These are phyloP conservation scores for Volvariella surrecta DNA, from an alignment of 1,284 basidiomycete species.

Conservation along the genomic window DNA sequence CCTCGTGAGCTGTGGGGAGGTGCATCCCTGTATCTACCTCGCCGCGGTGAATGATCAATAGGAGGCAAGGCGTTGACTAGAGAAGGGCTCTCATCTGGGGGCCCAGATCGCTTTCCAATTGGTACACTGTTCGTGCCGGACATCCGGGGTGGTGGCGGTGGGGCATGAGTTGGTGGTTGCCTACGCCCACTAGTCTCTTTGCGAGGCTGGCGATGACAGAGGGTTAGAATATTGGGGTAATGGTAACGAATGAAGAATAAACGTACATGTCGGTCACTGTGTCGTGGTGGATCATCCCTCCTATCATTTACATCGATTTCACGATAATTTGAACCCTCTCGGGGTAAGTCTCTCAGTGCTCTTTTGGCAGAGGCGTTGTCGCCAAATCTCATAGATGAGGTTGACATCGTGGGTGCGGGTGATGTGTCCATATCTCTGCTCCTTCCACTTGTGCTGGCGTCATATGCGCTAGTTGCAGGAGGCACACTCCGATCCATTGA, in stretches of 20 bases:
- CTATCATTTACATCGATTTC: too few species aligned
- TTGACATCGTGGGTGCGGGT: too few species aligned
- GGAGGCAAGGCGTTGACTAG: background rate
- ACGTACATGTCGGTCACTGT: too few species aligned
- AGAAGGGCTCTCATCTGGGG: background rate
- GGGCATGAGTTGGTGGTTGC: constrained; percentile 12
- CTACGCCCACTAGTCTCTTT: constrained; percentile 3
- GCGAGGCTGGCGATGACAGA: too few species aligned
- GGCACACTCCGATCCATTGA: background rate
- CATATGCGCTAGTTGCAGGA: background rate
- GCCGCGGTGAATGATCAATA: background rate
- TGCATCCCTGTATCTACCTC: background rate
- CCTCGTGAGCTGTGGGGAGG: background rate
- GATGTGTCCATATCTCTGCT: too few species aligned
- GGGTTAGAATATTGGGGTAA: too few species aligned
- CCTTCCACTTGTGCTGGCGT: background rate
- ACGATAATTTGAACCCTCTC: too few species aligned
- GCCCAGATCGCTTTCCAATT: constrained; percentile 17
- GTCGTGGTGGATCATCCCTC: too few species aligned
- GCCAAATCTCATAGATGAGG: too few species aligned
- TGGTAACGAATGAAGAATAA: too few species aligned
- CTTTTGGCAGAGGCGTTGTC: too few species aligned
- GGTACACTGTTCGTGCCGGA: constrained; percentile 30
- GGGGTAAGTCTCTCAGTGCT: too few species aligned
- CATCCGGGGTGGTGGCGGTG: constrained; percentile 9